These are phyloP conservation scores for Saccharomyces hybrid DNA, from an alignment of 1,139 yeast species.

Conservation along the genomic window DNA sequence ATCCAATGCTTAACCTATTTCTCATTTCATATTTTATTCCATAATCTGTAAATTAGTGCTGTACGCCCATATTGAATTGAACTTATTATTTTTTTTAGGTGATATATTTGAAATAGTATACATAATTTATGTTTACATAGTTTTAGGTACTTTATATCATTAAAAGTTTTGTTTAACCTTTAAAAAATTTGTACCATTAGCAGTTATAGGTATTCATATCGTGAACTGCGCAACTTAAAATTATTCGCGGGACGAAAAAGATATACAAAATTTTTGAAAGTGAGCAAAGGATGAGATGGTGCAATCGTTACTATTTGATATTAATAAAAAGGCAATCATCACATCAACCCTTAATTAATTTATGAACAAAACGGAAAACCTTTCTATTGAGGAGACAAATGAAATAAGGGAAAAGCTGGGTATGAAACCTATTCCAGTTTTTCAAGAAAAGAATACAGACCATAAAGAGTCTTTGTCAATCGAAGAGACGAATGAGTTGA, in stretches of 20 bases:
- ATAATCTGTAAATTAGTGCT: conserved; percentile 16
- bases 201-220: neutral
- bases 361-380: conserved; percentile 27
- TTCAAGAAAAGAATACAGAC: neutral
- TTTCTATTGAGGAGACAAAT: conserved; percentile 48
- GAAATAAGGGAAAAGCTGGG: conserved; percentile 43
- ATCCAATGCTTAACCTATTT: neutral
- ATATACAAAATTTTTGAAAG: neutral
- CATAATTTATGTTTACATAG: neutral
- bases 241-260: neutral
- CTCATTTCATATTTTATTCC: conserved; percentile 4
- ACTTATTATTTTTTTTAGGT: neutral
- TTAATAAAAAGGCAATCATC: neutral
- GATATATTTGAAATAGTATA: neutral
- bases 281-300: neutral
- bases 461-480: conserved; percentile 31
- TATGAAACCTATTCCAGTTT: conserved; percentile 37
- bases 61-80: conserved; percentile 1
- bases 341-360: neutral
- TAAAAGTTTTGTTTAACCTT: neutral
- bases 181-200: neutral
- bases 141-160: neutral
- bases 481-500: conserved; percentile 47
- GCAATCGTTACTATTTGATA: neutral
- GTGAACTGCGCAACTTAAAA: neutral